Percentiles rank a stretch among this genome's conserved stretches.
Evolutionary conservation across 805 yeast genomes (phyloP).

Genomic region (Millerago galiae): DNA sequence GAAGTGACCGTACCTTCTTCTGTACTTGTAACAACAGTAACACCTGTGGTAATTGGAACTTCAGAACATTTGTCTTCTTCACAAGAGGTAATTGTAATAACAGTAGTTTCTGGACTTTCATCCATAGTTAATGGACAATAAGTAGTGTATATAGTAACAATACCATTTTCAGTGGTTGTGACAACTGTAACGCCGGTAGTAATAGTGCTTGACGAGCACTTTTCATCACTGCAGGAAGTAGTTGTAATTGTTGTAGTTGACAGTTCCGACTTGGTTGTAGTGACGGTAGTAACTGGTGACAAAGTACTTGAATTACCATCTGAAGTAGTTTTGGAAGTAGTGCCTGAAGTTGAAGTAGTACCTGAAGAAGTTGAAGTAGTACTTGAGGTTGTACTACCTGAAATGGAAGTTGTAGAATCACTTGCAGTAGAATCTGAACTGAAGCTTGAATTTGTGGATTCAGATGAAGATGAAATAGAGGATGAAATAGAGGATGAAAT

Average conservation of each 20-base stretch:
- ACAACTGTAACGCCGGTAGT: too few relatives aligned
- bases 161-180: too few relatives aligned
- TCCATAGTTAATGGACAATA: background rate
- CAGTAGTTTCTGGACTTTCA: background rate
- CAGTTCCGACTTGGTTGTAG: too few relatives aligned
- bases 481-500: background rate
- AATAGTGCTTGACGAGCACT: too few relatives aligned
- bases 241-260: background rate
- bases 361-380: background rate
- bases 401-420: too few relatives aligned
- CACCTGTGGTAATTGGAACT: constrained; percentile 28
- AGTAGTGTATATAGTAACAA: too few relatives aligned
- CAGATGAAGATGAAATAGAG: background rate
- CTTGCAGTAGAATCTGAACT: background rate
- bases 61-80: constrained; percentile 27
- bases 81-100: constrained; percentile 32
- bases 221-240: background rate
- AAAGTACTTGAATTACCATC: too few relatives aligned
- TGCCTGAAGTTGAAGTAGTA: background rate
- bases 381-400: too few relatives aligned
- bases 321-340: too few relatives aligned
- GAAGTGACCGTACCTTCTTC: constrained; percentile 18
- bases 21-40: constrained; percentile 13
- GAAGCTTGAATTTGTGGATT: background rate
- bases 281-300: too few relatives aligned